Conservation (phyloP, 345 rosid species). For the Ricinus communis region DNA sequence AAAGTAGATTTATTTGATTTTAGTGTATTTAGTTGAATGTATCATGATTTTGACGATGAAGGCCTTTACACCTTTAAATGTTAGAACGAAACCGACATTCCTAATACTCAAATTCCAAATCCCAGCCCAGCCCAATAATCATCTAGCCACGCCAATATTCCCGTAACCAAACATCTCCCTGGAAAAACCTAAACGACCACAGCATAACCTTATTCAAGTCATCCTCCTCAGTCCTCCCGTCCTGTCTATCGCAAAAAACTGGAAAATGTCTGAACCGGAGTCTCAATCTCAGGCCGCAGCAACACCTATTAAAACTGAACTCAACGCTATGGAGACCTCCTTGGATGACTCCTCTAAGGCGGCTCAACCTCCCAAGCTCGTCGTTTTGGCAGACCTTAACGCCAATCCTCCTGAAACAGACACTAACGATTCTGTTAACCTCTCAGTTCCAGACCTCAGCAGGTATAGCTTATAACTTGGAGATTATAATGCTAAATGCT, state of each 20-base stretch:
- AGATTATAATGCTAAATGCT: too few relatives aligned
- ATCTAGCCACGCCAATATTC: too few relatives aligned
- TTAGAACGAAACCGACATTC: too few relatives aligned
- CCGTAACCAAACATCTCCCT: too few relatives aligned
- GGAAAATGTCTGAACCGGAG: slow-evolving; percentile 18
- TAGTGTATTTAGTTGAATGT: too few relatives aligned
- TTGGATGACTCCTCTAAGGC: slow-evolving; percentile 25
- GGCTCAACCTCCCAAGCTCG: slow-evolving; percentile 47
- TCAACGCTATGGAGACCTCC: slow-evolving; percentile 32
- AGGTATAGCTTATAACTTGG: too few relatives aligned
- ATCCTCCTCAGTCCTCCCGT: not conserved
- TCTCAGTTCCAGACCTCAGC: slow-evolving; percentile 37
- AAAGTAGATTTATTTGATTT: too few relatives aligned
- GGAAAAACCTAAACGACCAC: not conserved
- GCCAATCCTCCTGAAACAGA: slow-evolving; percentile 82
- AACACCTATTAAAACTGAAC: slow-evolving; percentile 49
- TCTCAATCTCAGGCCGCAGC: slow-evolving; percentile 11
- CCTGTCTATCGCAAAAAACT: not conserved
- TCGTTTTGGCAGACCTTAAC: slow-evolving; percentile 90
- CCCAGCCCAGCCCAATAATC: too few relatives aligned
- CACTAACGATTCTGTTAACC: slow-evolving; percentile 39
- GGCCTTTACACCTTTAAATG: too few relatives aligned
- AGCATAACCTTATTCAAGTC: not conserved
- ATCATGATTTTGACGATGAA: too few relatives aligned
- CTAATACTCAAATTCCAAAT: too few relatives aligned